Evolutionary conservation across 2,329 filamentous ascomycete species (phyloP).

Genomic region (Cladophialophora carrionii): DNA sequence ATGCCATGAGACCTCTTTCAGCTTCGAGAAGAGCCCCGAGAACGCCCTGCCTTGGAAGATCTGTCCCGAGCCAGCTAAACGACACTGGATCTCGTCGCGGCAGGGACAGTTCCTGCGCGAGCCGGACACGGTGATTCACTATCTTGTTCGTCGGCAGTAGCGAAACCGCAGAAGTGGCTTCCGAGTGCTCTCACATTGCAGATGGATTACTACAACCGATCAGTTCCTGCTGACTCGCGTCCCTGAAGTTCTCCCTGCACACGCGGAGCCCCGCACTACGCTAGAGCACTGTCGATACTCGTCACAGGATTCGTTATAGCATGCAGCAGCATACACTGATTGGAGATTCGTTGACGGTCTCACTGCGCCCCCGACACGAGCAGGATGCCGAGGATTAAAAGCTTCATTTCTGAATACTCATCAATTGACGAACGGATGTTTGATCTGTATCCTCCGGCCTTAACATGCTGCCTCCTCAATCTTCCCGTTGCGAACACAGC

Average conservation of each 20-base stretch:
- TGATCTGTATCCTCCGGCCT: background rate
- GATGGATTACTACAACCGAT: background rate
- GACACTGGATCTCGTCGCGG: no score
- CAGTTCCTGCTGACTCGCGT: background rate
- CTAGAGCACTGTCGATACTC: background rate
- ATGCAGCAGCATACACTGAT: background rate
- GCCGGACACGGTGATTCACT: background rate
- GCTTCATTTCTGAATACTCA: background rate
- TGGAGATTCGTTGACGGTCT: background rate
- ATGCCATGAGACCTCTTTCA: slow-evolving; percentile 14
- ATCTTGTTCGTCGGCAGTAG: no score
- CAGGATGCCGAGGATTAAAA: background rate
- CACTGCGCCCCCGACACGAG: background rate
- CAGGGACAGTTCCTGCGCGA: background rate
- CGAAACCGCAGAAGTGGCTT: no score
- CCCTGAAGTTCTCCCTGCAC: no score
- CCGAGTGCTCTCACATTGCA: background rate
- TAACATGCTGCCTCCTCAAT: background rate
- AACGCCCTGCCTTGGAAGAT: background rate
- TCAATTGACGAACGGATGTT: background rate
- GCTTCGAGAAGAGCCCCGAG: background rate
- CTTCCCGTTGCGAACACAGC: background rate
- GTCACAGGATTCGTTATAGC: background rate
- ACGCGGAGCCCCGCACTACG: background rate
- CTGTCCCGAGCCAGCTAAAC: background rate